phyloP scores from a whole-genome alignment of 2,329 filamentous ascomycete genomes.

The Aaosphaeria pasadenensis region DNA sequence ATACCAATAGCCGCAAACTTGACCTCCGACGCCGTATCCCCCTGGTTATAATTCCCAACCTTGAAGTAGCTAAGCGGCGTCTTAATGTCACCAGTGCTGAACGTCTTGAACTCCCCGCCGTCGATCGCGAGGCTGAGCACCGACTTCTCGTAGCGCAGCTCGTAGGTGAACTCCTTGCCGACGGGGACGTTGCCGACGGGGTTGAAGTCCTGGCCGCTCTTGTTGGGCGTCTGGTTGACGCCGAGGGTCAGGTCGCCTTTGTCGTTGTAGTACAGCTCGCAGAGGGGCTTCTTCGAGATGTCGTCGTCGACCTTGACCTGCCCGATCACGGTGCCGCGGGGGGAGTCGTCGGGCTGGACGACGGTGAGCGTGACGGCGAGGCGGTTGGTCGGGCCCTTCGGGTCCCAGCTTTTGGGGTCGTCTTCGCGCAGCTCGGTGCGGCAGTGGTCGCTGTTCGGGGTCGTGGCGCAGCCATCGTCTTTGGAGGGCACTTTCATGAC shows the following conservation, averaged over 20 bases:
- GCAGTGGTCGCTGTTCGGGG: constrained; percentile 41
- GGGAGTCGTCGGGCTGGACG: constrained; percentile 27
- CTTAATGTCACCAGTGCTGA: constrained; percentile 12
- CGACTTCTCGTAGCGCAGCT: not conserved
- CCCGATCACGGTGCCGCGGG: constrained; percentile 38
- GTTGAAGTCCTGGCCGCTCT: constrained; percentile 28
- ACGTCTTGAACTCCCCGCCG: not conserved
- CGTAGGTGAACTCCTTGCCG: constrained; percentile 1
- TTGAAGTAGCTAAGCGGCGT: constrained; percentile 20
- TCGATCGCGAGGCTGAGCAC: not conserved
- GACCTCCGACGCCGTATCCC: constrained; percentile 15
- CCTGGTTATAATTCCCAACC: constrained; percentile 23
- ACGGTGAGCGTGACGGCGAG: constrained; percentile 33
- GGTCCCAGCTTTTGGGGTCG: constrained; percentile 29
- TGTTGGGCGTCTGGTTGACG: constrained; percentile 36
- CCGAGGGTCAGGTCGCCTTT: constrained; percentile 37
- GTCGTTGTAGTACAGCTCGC: constrained; percentile 39
- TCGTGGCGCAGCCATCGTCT: constrained; percentile 36
- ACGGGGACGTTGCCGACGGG: constrained; percentile 31
- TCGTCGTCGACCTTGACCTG: constrained; percentile 40
- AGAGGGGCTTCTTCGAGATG: constrained; percentile 39
- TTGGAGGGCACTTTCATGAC: constrained; percentile 41
- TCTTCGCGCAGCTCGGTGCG: constrained; percentile 43
- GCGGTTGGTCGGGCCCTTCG: constrained; percentile 29
- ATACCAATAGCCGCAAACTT: constrained; percentile 14